Conservation (phyloP, 2,329 filamentous ascomycete genomes). For the Proliferodiscus dingleyae region DNA sequence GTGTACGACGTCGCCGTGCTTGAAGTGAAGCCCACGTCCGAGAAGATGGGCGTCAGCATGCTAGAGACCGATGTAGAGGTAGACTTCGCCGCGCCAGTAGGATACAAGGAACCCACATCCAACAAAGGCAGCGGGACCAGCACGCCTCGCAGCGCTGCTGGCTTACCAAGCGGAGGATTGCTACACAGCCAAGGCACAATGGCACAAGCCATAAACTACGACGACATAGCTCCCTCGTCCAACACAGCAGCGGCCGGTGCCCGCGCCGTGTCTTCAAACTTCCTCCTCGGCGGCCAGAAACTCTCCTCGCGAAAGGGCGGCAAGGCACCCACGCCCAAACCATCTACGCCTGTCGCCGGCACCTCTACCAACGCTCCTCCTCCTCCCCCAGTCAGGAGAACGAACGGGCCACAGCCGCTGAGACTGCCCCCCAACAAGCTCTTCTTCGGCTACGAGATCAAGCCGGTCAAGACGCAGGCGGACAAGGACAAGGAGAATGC, state of each 20-base stretch:
- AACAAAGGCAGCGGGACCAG: slow-evolving; percentile 74
- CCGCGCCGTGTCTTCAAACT: slow-evolving; percentile 67
- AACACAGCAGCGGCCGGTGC: slow-evolving; percentile 58
- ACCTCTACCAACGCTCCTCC: slow-evolving; percentile 35
- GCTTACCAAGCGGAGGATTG: slow-evolving; percentile 65
- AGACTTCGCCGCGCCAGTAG: slow-evolving; percentile 89
- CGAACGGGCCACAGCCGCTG: slow-evolving; percentile 80
- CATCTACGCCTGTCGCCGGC: slow-evolving; percentile 66
- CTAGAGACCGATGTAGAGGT: slow-evolving; percentile 95
- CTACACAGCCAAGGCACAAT: slow-evolving; percentile 86
- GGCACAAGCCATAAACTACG: slow-evolving; percentile 97
- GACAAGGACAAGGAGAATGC: slow-evolving; percentile 64
- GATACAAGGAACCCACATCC: slow-evolving; percentile 87
- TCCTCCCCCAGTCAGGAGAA: slow-evolving; percentile 37
- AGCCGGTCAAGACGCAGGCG: slow-evolving; percentile 75
- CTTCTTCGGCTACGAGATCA: slow-evolving; percentile 94
- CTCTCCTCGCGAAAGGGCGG: slow-evolving; percentile 79
- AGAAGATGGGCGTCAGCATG: slow-evolving; percentile 84
- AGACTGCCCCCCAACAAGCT: slow-evolving; percentile 82
- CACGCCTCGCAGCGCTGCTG: slow-evolving; percentile 67
- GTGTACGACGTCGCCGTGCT: slow-evolving; percentile 89
- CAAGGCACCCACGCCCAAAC: slow-evolving; percentile 65
- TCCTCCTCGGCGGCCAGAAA: slow-evolving; percentile 73
- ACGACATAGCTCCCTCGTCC: slow-evolving; percentile 76
- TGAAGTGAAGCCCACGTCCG: slow-evolving; percentile 81